Conservation (phyloP, 768 basidiomycete species). For the Suillus tomentosus region DNA sequence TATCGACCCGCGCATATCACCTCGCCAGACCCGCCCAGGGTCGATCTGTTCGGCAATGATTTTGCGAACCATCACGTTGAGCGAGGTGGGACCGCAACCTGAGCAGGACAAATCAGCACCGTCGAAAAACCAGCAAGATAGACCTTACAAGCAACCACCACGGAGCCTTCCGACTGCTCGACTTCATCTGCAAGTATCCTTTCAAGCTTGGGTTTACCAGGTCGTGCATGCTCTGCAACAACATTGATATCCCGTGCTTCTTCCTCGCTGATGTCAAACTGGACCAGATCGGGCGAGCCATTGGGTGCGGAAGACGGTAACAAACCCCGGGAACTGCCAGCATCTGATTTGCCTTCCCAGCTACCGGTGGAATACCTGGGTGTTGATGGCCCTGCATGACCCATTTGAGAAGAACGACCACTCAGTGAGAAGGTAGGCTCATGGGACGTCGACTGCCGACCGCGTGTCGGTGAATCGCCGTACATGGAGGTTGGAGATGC, state of each 20-base stretch:
- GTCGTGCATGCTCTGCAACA: slow-evolving; percentile 62
- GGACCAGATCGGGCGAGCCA: slow-evolving; percentile 8
- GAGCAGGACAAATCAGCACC: slow-evolving; percentile 1
- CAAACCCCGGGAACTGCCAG: slow-evolving; percentile 4
- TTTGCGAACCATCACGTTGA: slow-evolving; percentile 71
- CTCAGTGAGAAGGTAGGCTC: slow-evolving; percentile 15
- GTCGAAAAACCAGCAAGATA: slow-evolving; percentile 9
- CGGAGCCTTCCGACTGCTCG: slow-evolving; percentile 49
- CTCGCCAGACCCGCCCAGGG: slow-evolving; percentile 50
- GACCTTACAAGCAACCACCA: slow-evolving; percentile 71
- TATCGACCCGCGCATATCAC: slow-evolving; percentile 61
- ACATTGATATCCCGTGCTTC: slow-evolving; percentile 62
- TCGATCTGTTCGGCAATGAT: slow-evolving; percentile 62
- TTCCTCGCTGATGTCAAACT: slow-evolving; percentile 52
- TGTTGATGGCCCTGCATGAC: not conserved
- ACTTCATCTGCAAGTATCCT: slow-evolving; percentile 68
- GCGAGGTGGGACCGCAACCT: slow-evolving; percentile 75
- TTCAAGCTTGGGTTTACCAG: slow-evolving; percentile 67
- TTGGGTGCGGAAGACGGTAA: slow-evolving; percentile 1
- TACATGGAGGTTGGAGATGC: slow-evolving; percentile 16
- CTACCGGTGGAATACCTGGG: not conserved
- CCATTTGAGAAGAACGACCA: slow-evolving; percentile 7
- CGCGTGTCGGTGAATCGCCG: slow-evolving; percentile 13
- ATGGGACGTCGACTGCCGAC: slow-evolving; percentile 4
- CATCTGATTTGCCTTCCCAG: slow-evolving; percentile 15